A percentile compares a stretch with the other conserved stretches of the same genome.
Conservation (phyloP, 495 filamentous ascomycete genomes). For the Aspergillus sparsus region DNA sequence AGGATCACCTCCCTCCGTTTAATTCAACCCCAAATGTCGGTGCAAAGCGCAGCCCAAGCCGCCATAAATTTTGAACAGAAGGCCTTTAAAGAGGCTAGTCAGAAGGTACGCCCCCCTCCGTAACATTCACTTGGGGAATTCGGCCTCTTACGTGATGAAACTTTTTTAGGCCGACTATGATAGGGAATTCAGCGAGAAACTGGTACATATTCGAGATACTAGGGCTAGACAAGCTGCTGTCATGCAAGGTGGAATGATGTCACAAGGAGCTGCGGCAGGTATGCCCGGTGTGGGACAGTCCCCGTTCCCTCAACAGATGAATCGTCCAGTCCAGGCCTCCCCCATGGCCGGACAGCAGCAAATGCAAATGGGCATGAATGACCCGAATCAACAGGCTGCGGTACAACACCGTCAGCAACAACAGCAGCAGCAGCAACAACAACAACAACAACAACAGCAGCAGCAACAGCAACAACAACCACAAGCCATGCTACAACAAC, state of each 20-base stretch:
- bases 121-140: neutral
- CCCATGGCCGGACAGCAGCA: slow-evolving; percentile 48
- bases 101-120: slow-evolving; percentile 37
- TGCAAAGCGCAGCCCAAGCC: slow-evolving; percentile 41
- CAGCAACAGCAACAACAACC: slow-evolving; percentile 19
- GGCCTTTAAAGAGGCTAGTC: slow-evolving; percentile 46
- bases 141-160: slow-evolving; percentile 9
- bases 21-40: slow-evolving; percentile 49
- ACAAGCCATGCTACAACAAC: slow-evolving; percentile 4
- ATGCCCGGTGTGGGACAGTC: slow-evolving; percentile 41
- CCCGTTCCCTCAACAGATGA: slow-evolving; percentile 54
- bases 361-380: slow-evolving; percentile 50
- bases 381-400: slow-evolving; percentile 41
- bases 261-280: slow-evolving; percentile 32
- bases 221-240: slow-evolving; percentile 48
- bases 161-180: slow-evolving; percentile 46
- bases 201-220: slow-evolving; percentile 49
- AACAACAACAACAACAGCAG: slow-evolving; percentile 29
- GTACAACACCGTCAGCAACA: slow-evolving; percentile 39
- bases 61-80: slow-evolving; percentile 53
- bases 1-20: slow-evolving; percentile 54
- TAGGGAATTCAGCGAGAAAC: slow-evolving; percentile 49
- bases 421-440: slow-evolving; percentile 34
- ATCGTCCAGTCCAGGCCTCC: slow-evolving; percentile 54
- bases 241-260: slow-evolving; percentile 48